Conservation (phyloP, 1,284 basidiomycete genomes). For the Trichosporon sp. region DNA sequence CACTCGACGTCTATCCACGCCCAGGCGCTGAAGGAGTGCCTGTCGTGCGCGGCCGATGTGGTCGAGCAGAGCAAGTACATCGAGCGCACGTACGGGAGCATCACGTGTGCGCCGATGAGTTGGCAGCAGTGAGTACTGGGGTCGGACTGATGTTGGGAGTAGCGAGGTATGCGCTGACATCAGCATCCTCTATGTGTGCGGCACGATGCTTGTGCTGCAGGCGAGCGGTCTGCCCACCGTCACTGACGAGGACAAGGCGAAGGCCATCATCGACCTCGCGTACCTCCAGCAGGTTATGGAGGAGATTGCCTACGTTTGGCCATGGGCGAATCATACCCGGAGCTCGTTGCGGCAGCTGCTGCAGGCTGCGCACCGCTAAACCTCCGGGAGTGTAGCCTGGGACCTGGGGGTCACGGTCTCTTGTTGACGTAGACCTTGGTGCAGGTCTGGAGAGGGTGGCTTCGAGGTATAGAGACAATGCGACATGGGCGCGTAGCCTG, state of each 20-base stretch:
- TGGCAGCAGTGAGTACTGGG: conserved; percentile 30
- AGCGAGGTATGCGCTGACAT: background rate
- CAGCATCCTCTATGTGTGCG: conserved; percentile 35
- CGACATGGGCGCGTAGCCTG: no score
- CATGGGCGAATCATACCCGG: conserved; percentile 28
- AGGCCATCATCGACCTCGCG: conserved; percentile 27
- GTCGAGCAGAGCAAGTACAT: conserved; percentile 31
- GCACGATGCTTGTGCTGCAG: conserved; percentile 36
- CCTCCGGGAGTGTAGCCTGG: no score
- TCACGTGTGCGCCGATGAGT: conserved; percentile 27
- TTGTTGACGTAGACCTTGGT: no score
- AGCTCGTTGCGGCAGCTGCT: conserved; percentile 30
- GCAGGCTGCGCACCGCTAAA: conserved; percentile 15
- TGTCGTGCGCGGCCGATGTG: conserved; percentile 31
- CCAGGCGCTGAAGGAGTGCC: conserved; percentile 25
- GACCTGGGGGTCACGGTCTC: background rate
- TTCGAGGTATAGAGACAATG: no score
- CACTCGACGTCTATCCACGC: conserved; percentile 24
- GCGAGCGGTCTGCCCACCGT: conserved; percentile 31
- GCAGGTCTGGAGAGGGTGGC: no score
- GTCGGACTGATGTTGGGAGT: no score
- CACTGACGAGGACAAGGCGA: conserved; percentile 21
- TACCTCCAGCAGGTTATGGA: conserved; percentile 30
- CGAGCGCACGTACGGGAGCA: conserved; percentile 21
- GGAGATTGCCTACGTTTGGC: conserved; percentile 34